Conservation (phyloP, 2,329 filamentous ascomycete species). For the Colletotrichum coccodes region DNA sequence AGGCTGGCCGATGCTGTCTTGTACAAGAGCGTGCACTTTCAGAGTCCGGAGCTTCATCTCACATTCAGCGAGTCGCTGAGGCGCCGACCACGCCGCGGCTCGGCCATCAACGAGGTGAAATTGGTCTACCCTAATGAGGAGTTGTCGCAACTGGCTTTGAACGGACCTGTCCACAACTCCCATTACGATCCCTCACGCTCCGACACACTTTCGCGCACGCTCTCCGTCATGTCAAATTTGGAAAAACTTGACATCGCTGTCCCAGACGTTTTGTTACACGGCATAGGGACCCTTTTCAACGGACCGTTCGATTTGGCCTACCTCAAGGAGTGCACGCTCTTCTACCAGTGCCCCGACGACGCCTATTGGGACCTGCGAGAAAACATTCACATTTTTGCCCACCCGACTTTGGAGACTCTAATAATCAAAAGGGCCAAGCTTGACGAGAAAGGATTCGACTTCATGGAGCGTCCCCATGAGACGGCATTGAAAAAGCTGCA, state of each 20-base stretch:
- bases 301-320: conserved; percentile 61
- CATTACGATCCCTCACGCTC: conserved; percentile 44
- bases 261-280: conserved; percentile 53
- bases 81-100: conserved; percentile 57
- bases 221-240: conserved; percentile 61
- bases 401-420: conserved; percentile 58
- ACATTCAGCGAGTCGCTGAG: conserved; percentile 58
- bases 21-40: conserved; percentile 58
- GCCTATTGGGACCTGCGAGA: conserved; percentile 62
- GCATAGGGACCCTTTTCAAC: conserved; percentile 60
- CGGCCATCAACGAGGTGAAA: conserved; percentile 55
- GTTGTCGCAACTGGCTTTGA: conserved; percentile 52
- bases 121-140: conserved; percentile 56
- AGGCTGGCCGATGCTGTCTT: conserved; percentile 56
- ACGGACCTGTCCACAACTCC: conserved; percentile 46
- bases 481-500: conserved; percentile 55
- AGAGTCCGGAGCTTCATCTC: conserved; percentile 57
- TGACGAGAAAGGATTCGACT: conserved; percentile 58
- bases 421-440: conserved; percentile 56
- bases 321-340: conserved; percentile 56
- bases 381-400: conserved; percentile 62
- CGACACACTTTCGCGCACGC: conserved; percentile 56
- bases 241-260: conserved; percentile 58
- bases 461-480: conserved; percentile 57
- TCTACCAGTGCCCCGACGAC: conserved; percentile 55